Percentiles rank a stretch among this genome's conserved stretches.
phyloP scores from a whole-genome alignment of 176 grass and related monocot genomes.

The Triticum turgidum region DNA sequence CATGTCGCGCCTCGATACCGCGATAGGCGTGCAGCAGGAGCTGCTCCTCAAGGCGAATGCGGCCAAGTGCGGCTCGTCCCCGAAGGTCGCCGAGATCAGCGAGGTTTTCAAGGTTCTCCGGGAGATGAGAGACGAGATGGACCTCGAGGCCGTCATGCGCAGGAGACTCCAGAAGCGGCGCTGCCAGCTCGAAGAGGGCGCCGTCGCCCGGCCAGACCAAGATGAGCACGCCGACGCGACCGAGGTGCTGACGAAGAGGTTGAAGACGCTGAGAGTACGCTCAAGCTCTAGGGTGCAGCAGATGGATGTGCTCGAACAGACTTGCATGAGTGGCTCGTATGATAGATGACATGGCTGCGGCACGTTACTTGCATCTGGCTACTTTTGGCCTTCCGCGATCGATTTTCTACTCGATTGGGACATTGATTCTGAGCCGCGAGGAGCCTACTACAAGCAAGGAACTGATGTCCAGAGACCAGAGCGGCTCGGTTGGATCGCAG shows the following conservation, averaged over 20 bases:
- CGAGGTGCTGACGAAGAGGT: neutral
- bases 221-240: neutral
- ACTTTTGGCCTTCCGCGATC: too few relatives aligned
- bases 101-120: neutral
- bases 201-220: neutral
- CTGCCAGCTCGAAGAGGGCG: neutral
- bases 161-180: neutral
- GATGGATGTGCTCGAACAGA: neutral
- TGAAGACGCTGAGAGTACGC: neutral
- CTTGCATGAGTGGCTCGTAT: neutral
- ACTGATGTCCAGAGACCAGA: too few relatives aligned
- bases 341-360: too few relatives aligned
- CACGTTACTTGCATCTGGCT: too few relatives aligned
- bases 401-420: too few relatives aligned
- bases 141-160: slow-evolving; percentile 22
- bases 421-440: too few relatives aligned
- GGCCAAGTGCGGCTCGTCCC: neutral
- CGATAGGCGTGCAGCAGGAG: neutral
- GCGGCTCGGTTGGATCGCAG: too few relatives aligned
- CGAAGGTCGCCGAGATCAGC: neutral
- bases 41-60: neutral
- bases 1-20: neutral
- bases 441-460: too few relatives aligned
- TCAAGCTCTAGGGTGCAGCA: neutral
- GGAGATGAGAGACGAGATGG: slow-evolving; percentile 10